Conservation (phyloP, 129 eudicot genomes). For the Apium graveolens region DNA sequence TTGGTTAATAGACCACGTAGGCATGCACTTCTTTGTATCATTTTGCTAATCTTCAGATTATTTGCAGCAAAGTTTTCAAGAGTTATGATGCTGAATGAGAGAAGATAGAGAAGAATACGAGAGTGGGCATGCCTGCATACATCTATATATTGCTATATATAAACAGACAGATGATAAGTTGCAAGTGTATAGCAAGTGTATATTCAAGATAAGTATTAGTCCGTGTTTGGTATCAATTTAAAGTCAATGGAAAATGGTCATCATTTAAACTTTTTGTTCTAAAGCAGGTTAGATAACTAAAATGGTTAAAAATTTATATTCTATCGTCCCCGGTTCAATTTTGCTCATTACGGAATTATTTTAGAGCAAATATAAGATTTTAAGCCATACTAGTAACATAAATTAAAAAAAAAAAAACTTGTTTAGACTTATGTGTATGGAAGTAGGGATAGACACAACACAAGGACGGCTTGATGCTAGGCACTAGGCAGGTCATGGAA, state of each 20-base stretch:
- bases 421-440: too few species aligned
- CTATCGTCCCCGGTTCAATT: too few species aligned
- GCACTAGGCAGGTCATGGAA: too few species aligned
- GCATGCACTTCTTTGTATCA: constrained; percentile 11
- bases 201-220: neutral
- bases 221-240: neutral
- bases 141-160: neutral
- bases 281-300: too few species aligned
- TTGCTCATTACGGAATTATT: too few species aligned
- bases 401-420: too few species aligned
- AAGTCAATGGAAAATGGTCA: neutral
- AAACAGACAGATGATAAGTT: neutral
- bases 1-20: neutral
- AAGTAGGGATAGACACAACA: neutral
- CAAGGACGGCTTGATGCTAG: too few species aligned
- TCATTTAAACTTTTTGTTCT: neutral
- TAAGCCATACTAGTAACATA: too few species aligned
- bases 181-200: neutral
- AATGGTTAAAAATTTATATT: too few species aligned
- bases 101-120: neutral
- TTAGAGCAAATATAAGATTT: too few species aligned
- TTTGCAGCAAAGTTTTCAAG: neutral
- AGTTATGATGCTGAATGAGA: neutral
- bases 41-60: neutral
- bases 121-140: neutral